These are phyloP conservation scores for Yarrowia galli DNA, from an alignment of 1,139 yeast genomes.

Conservation along the genomic window DNA sequence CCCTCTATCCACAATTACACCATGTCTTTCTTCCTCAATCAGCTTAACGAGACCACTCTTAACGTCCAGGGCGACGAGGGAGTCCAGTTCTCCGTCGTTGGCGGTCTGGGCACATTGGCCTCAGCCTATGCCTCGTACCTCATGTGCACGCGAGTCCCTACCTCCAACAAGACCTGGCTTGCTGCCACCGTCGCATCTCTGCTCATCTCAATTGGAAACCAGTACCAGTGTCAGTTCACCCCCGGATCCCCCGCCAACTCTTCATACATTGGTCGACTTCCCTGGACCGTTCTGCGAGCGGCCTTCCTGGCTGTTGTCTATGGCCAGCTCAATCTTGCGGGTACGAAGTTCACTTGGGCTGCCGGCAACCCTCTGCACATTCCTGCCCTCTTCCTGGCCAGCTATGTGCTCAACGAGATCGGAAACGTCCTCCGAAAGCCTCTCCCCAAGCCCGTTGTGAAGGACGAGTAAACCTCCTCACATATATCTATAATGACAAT, in stretches of 20 bases:
- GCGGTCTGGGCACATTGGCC: conserved; percentile 19
- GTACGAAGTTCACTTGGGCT: conserved; percentile 7
- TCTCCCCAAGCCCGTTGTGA: conserved; percentile 25
- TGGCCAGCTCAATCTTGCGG: conserved; percentile 17
- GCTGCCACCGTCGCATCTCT: conserved; percentile 13
- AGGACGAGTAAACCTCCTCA: conserved; percentile 9
- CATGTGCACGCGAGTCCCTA: conserved; percentile 23
- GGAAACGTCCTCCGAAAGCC: conserved; percentile 29
- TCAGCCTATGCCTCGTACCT: conserved; percentile 20
- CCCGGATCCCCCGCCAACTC: conserved; percentile 30
- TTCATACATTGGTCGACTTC: conserved; percentile 23
- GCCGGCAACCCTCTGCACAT: conserved; percentile 25
- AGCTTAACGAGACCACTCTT: conserved; percentile 12
- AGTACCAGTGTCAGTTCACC: conserved; percentile 26
- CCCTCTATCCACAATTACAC: background rate
- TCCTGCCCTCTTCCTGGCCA: conserved; percentile 25
- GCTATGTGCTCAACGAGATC: conserved; percentile 20
- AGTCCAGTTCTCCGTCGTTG: conserved; percentile 19
- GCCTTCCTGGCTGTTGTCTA: conserved; percentile 13
- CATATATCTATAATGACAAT: background rate
- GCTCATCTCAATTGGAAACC: conserved; percentile 32
- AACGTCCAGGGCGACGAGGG: conserved; percentile 30
- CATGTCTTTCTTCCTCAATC: conserved; percentile 10
- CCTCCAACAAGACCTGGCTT: conserved; percentile 23
- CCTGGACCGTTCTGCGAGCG: conserved; percentile 34